Conservation (phyloP, 805 yeast genomes). For the Geotrichum ghanense region DNA sequence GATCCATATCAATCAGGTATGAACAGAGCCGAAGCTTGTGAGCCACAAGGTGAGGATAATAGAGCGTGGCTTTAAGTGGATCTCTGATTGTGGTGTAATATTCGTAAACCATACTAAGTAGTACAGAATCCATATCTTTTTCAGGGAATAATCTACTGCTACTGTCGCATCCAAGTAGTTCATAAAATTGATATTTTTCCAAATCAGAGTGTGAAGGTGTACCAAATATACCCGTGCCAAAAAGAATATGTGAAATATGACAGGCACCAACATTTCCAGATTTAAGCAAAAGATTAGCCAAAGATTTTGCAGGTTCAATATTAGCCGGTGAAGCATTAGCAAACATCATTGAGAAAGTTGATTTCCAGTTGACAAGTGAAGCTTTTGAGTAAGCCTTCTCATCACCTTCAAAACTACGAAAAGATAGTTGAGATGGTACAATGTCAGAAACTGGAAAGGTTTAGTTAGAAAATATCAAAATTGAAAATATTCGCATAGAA, state of each 20-base stretch:
- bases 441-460: constrained; percentile 3
- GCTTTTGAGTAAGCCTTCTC: not conserved
- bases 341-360: constrained; percentile 20
- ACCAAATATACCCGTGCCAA: not conserved
- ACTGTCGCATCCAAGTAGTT: constrained; percentile 20
- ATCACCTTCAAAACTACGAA: no score
- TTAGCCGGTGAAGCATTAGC: constrained; percentile 21
- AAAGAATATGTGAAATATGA: constrained; percentile 25
- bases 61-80: not conserved
- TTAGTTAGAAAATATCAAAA: not conserved
- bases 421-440: not conserved
- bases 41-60: constrained; percentile 43
- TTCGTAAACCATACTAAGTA: constrained; percentile 65
- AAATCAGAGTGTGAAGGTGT: not conserved
- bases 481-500: no score
- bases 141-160: constrained; percentile 26
- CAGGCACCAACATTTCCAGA: constrained; percentile 31
- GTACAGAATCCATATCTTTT: constrained; percentile 36
- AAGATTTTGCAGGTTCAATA: constrained; percentile 20
- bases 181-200: not conserved
- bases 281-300: constrained; percentile 28
- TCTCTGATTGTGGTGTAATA: constrained; percentile 4
- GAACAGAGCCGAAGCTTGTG: constrained; percentile 59
- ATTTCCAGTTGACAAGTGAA: constrained; percentile 20
- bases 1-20: constrained; percentile 57